phyloP scores from a whole-genome alignment of 768 basidiomycete genomes.

The Macrocybe gigantea region DNA sequence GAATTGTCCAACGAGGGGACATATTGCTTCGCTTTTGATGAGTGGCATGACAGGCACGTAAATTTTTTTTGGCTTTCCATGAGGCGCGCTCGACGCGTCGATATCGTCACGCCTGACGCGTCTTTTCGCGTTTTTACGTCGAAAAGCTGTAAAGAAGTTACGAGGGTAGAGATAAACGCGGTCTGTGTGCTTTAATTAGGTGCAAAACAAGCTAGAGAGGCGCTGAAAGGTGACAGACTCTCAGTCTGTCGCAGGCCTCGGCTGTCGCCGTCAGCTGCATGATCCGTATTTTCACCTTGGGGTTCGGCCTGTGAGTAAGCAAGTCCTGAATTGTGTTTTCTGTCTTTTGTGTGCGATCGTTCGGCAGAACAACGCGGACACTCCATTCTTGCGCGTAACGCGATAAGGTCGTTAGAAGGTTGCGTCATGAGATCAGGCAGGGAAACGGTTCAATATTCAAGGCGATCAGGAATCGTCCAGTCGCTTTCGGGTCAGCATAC shows the following conservation, averaged over 20 bases:
- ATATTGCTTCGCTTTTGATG: too few species aligned
- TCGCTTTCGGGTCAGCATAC: too few species aligned
- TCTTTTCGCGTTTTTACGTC: constrained; percentile 42
- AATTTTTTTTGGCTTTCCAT: constrained; percentile 5
- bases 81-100: constrained; percentile 3
- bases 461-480: too few species aligned
- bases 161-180: constrained; percentile 6
- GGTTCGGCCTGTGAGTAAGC: constrained; percentile 8
- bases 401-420: too few species aligned
- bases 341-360: background rate
- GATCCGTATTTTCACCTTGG: constrained; percentile 32
- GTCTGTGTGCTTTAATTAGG: background rate
- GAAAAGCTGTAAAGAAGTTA: constrained; percentile 1
- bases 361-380: constrained; percentile 1
- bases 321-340: constrained; percentile 1
- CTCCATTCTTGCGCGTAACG: background rate
- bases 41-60: constrained; percentile 8
- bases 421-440: too few species aligned
- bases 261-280: constrained; percentile 18
- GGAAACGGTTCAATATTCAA: too few species aligned
- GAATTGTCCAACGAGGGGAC: too few species aligned
- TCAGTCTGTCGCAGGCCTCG: constrained; percentile 8
- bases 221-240: background rate
- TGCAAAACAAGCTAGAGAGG: constrained; percentile 1
- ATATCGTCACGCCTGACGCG: constrained; percentile 24